phyloP scores from a whole-genome alignment of 108 stramenopile species.

The Halocafeteria seosinensis region DNA sequence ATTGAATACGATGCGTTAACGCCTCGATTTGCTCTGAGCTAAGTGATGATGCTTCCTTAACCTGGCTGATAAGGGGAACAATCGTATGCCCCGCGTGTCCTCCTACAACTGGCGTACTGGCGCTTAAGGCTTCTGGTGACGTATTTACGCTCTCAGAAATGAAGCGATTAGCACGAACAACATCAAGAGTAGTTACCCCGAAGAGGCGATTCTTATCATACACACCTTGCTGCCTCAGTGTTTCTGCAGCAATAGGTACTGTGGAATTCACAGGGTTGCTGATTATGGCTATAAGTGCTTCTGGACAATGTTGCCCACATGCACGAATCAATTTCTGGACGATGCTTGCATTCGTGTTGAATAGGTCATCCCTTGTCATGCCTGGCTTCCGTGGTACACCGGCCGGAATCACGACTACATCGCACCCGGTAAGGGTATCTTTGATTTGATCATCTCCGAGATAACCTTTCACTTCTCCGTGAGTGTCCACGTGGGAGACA shows the following conservation, averaged over 20 bases:
- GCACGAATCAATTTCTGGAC: slow-evolving; percentile 82
- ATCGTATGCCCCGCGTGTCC: slow-evolving; percentile 99
- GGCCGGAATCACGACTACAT: slow-evolving; percentile 94
- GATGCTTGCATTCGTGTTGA: slow-evolving; percentile 83
- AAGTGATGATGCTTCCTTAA: slow-evolving; percentile 63
- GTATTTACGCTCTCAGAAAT: slow-evolving; percentile 65
- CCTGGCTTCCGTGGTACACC: slow-evolving; percentile 90
- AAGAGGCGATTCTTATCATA: slow-evolving; percentile 80
- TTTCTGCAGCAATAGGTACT: slow-evolving; percentile 95
- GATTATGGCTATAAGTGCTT: slow-evolving; percentile 88
- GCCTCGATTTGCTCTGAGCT: slow-evolving; percentile 63
- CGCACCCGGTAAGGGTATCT: slow-evolving; percentile 48
- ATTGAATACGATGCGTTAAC: slow-evolving; percentile 76
- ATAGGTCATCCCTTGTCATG: slow-evolving; percentile 88
- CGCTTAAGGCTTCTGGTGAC: slow-evolving; percentile 56
- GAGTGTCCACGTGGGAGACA: slow-evolving; percentile 49
- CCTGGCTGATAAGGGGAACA: slow-evolving; percentile 82
- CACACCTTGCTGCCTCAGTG: slow-evolving; percentile 74
- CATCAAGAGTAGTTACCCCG: slow-evolving; percentile 97
- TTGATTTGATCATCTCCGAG: slow-evolving; percentile 29
- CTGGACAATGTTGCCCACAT: slow-evolving; percentile 75
- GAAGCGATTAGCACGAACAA: slow-evolving; percentile 94
- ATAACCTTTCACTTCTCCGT: slow-evolving; percentile 24
- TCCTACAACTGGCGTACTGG: slow-evolving; percentile 86
- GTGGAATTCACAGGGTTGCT: slow-evolving; percentile 98